Percentiles rank a stretch among this genome's conserved stretches.
Conservation (phyloP, 345 rosid species). For the Geranium brycei region DNA sequence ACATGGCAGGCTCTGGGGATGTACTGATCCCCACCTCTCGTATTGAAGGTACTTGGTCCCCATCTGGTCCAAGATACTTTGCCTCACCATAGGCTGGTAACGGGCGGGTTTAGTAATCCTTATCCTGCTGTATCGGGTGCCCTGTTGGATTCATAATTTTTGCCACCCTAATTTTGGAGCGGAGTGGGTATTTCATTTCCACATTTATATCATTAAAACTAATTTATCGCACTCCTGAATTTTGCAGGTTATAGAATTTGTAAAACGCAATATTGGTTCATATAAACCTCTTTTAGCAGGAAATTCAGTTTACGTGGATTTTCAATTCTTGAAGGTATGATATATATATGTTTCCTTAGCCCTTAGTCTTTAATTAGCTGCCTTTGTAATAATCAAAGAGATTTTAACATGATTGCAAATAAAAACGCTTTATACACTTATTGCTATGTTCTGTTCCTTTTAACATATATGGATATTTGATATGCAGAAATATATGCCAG, state of each 20-base stretch:
- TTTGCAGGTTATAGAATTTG: conserved; percentile 68
- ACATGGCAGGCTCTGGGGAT: no score
- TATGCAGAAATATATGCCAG: conserved; percentile 80
- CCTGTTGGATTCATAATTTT: no score
- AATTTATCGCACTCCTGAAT: conserved; percentile 2
- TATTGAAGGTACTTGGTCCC: no score
- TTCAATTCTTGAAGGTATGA: conserved; percentile 59
- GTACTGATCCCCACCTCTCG: no score
- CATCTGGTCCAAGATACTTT: no score
- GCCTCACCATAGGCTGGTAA: no score
- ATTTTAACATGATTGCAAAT: no score
- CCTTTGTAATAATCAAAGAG: neutral
- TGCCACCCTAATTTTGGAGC: no score
- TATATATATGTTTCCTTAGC: neutral
- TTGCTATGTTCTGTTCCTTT: no score
- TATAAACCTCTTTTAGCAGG: conserved; percentile 61
- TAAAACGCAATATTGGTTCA: conserved; percentile 52
- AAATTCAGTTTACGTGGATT: conserved; percentile 74
- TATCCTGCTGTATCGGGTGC: no score
- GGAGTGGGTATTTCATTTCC: conserved; percentile 3
- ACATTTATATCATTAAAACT: neutral
- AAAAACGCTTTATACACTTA: no score
- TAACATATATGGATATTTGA: neutral
- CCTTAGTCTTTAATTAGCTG: neutral
- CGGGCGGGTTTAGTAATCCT: no score